Evolutionary conservation across 2,329 filamentous ascomycete genomes (phyloP).

Genomic region (Fusarium cicatricum): DNA sequence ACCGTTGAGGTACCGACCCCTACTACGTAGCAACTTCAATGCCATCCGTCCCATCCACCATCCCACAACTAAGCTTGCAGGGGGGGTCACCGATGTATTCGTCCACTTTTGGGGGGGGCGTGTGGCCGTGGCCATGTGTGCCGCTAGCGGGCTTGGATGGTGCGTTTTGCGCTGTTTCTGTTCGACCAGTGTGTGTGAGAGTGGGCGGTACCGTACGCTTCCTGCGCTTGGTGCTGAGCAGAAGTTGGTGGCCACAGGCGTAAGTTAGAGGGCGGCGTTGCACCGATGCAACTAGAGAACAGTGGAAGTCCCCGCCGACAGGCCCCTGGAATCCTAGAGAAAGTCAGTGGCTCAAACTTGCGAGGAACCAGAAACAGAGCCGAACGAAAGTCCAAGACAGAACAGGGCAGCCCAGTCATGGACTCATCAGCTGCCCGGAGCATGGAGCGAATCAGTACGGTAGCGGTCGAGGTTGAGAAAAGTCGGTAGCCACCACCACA

Average conservation of each 20-base stretch:
- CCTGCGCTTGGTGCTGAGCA: neutral
- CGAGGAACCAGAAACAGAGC: neutral
- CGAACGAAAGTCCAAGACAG: neutral
- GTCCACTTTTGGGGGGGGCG: conserved; percentile 1
- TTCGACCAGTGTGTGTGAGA: neutral
- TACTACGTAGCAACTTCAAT: too few relatives aligned
- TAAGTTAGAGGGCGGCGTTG: conserved; percentile 15
- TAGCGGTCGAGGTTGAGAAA: conserved; percentile 6
- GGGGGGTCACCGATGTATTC: conserved; percentile 1
- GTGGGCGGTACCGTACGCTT: neutral
- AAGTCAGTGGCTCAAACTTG: conserved; percentile 6
- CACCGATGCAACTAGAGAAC: conserved; percentile 18
- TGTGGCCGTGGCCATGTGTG: neutral
- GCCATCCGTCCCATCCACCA: neutral
- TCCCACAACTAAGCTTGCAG: neutral
- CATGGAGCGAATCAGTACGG: conserved; percentile 1
- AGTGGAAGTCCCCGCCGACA: conserved; percentile 11
- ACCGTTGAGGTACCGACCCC: conserved; percentile 3
- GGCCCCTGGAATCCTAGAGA: conserved; percentile 28
- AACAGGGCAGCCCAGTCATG: neutral
- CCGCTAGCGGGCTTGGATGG: conserved; percentile 7
- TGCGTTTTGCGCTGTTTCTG: conserved; percentile 10
- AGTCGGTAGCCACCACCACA: conserved; percentile 27
- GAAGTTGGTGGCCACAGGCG: neutral
- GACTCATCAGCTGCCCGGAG: neutral